Evolutionary conservation across 2,329 filamentous ascomycete genomes (phyloP), one percentile per base, ranked within the genome.

Genomic region (Metarhizium album): DNA sequence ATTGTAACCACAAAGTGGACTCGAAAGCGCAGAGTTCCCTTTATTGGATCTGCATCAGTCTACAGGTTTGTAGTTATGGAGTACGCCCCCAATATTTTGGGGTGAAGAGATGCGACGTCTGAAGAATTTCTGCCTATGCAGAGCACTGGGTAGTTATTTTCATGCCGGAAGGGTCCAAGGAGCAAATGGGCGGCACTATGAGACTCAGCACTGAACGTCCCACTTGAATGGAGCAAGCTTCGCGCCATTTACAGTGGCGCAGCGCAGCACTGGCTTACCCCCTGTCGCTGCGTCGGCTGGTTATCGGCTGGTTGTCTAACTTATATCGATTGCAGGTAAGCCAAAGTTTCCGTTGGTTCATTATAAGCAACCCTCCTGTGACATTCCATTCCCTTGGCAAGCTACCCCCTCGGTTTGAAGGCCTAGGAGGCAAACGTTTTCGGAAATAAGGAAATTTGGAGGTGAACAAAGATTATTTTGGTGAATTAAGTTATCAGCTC

Each of bases 11-110:
- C 86, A n/a, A 84, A 83, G 56, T 96, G 87, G 84, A 90, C 91
- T 2, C 83, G 93, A 51, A 84, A 86, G 57, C 83, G 89, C 60
- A 83, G 85, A 55, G 80, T 80, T 3, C 90, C 90, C 1, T 96
- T 86, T 70, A 76, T 97, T 1, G 93, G 93, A 86, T 97, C 55
- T 96, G 91, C 65, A 74, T 96, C 22, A 90, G 90, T 52, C 89
- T 95, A 83, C 93, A 97, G 67, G 79, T 95, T n/a, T 45, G 90
- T 91, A 20, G 89, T 95, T 45, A 86, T 96, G 58, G 90, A 97
- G 67, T 86, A 82, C 68, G 79, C 79, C 27, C 75, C 90, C 55
- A 60, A 71, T 33, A 64, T 43, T 5, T 14, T 24, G 9, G 40
- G 40, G 3, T 16, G 23, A 8, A 24, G 24, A 16, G 40, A 71